These are phyloP conservation scores for Phoma herbarum DNA, from an alignment of 2,329 filamentous ascomycete genomes.

Conservation along the genomic window DNA sequence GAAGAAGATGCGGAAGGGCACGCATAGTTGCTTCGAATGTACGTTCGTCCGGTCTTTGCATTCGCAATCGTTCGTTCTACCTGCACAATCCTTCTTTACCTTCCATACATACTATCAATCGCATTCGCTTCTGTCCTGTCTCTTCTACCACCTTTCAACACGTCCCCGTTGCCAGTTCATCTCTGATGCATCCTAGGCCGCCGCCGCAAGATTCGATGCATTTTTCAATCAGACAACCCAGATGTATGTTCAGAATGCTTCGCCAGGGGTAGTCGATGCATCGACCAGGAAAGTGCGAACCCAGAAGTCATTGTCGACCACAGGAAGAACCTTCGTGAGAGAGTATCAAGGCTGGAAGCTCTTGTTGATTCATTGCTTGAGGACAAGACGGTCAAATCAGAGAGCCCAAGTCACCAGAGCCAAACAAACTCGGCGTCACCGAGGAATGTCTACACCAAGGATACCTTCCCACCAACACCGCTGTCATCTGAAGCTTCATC, in stretches of 20 bases:
- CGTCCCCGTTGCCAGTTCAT: background rate
- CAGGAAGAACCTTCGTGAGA: conserved; percentile 55
- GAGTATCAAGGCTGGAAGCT: conserved; percentile 54
- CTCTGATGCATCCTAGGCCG: conserved; percentile 52
- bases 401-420: conserved; percentile 33
- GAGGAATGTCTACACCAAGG: conserved; percentile 34
- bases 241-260: conserved; percentile 57
- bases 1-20: conserved; percentile 57
- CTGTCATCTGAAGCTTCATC: conserved; percentile 45
- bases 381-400: conserved; percentile 45
- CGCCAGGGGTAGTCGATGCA: conserved; percentile 56
- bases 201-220: conserved; percentile 61
- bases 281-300: conserved; percentile 56
- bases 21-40: conserved; percentile 57
- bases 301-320: conserved; percentile 53
- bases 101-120: conserved; percentile 14
- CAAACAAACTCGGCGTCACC: conserved; percentile 42
- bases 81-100: conserved; percentile 1
- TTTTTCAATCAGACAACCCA: conserved; percentile 52
- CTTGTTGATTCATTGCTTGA: conserved; percentile 52
- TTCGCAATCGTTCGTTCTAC: conserved; percentile 10
- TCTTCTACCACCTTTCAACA: background rate
- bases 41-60: conserved; percentile 34
- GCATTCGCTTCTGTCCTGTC: conserved; percentile 3
- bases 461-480: conserved; percentile 45